Conservation (phyloP, 2,329 filamentous ascomycete species). For the Diplodia corticola region DNA sequence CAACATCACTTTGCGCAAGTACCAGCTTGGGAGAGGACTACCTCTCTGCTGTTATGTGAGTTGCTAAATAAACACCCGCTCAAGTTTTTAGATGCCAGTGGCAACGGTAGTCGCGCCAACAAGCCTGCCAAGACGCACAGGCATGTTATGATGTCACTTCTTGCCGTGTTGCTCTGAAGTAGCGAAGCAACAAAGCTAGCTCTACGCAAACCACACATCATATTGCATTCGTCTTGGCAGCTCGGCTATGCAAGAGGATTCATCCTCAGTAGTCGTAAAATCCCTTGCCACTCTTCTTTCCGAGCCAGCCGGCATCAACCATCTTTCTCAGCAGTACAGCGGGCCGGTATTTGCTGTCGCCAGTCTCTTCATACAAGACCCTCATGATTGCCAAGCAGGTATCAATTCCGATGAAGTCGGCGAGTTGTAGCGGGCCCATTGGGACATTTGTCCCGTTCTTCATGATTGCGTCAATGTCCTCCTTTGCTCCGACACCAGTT, state of each 20-base stretch:
- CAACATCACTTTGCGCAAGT: neutral
- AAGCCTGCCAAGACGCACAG: constrained; percentile 2
- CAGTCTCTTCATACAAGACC: constrained; percentile 85
- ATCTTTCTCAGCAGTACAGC: constrained; percentile 87
- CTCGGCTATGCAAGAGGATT: neutral
- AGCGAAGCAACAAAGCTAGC: neutral
- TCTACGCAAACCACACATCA: neutral
- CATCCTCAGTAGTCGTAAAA: constrained; percentile 79
- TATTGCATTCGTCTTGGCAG: neutral
- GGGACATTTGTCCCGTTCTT: constrained; percentile 98
- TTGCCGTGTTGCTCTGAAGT: neutral
- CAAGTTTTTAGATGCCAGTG: too few species aligned
- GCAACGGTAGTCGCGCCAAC: neutral
- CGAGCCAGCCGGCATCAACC: constrained; percentile 96
- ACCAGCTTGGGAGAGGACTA: neutral
- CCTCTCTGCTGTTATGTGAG: neutral
- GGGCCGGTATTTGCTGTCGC: constrained; percentile 93
- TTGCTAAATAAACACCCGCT: neutral
- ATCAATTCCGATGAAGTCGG: constrained; percentile 96
- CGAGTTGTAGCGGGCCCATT: constrained; percentile 91
- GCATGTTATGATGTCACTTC: constrained; percentile 9
- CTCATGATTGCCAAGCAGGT: constrained; percentile 98
- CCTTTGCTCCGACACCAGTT: constrained; percentile 82
- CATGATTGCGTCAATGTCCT: constrained; percentile 97
- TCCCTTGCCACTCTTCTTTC: constrained; percentile 95